Evolutionary conservation across 2,329 filamentous ascomycete species (phyloP).

Genomic region (Beauveria sp.): DNA sequence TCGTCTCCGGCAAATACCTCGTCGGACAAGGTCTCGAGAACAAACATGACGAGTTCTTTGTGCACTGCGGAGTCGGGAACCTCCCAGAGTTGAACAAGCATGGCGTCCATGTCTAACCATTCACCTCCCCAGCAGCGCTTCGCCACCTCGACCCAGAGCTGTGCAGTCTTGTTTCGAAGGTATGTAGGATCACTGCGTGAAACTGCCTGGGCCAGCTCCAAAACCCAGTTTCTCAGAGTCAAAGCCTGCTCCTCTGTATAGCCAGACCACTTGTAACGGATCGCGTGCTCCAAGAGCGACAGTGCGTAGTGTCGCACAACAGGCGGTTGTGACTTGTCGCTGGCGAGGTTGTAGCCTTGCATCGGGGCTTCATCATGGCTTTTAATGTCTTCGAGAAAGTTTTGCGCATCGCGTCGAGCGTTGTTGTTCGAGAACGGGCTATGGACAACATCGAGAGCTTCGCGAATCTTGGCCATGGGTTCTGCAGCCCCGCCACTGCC

Average conservation of each 20-base stretch:
- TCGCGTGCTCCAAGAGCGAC: slow-evolving; percentile 81
- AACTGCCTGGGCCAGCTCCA: slow-evolving; percentile 68
- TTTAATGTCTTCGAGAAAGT: slow-evolving; percentile 82
- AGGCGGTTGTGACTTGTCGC: slow-evolving; percentile 64
- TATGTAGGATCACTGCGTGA: slow-evolving; percentile 68
- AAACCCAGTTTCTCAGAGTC: slow-evolving; percentile 66
- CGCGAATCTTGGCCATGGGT: slow-evolving; percentile 62
- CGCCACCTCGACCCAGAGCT: slow-evolving; percentile 90
- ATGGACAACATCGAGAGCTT: slow-evolving; percentile 84
- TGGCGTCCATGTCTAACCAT: slow-evolving; percentile 90
- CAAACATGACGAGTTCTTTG: slow-evolving; percentile 79
- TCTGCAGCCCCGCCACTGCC: slow-evolving; percentile 32
- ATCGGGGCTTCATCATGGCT: slow-evolving; percentile 68
- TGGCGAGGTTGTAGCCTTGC: slow-evolving; percentile 77
- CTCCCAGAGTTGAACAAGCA: slow-evolving; percentile 79
- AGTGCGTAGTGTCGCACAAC: slow-evolving; percentile 90
- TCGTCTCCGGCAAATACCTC: slow-evolving; percentile 92
- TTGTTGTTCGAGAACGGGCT: slow-evolving; percentile 73
- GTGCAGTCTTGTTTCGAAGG: slow-evolving; percentile 85
- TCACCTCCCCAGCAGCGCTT: slow-evolving; percentile 89
- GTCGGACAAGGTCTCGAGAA: slow-evolving; percentile 87
- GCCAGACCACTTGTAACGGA: slow-evolving; percentile 75
- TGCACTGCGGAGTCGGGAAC: slow-evolving; percentile 51
- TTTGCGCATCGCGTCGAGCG: slow-evolving; percentile 71
- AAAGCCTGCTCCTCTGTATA: slow-evolving; percentile 61